Conservation (phyloP, 768 basidiomycete genomes). For the Suillus lakei region DNA sequence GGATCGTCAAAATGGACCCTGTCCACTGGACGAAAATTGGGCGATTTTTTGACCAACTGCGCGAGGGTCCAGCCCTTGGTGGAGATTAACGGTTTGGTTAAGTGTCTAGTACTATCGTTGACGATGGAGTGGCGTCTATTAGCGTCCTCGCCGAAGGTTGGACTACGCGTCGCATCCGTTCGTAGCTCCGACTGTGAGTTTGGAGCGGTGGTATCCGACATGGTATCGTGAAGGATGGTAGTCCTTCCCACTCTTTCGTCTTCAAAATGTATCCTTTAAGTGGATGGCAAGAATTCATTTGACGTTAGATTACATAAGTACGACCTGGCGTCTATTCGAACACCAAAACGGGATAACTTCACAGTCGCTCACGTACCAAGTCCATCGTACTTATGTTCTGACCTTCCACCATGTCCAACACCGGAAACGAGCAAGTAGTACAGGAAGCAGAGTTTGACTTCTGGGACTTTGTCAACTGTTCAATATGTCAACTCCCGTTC, state of each 20-base stretch:
- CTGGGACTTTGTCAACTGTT: slow-evolving; percentile 82
- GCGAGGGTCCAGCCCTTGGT: slow-evolving; percentile 58
- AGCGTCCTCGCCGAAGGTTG: not conserved
- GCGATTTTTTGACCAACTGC: slow-evolving; percentile 39
- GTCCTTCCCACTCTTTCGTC: not conserved
- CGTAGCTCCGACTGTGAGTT: not conserved
- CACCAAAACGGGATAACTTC: not conserved
- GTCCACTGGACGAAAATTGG: slow-evolving; percentile 47
- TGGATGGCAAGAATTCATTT: not conserved
- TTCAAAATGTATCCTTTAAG: not conserved
- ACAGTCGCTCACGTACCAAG: too few species aligned
- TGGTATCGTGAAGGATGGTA: not conserved
- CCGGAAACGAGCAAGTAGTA: slow-evolving; percentile 11
- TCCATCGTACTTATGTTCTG: not conserved
- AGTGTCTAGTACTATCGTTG: slow-evolving; percentile 13
- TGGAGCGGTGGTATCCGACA: not conserved
- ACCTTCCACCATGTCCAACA: slow-evolving; percentile 5
- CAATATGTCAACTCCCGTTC: slow-evolving; percentile 73
- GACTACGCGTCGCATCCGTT: not conserved
- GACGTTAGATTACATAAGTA: not conserved
- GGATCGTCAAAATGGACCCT: slow-evolving; percentile 39
- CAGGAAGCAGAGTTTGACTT: slow-evolving; percentile 54
- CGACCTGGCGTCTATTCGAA: not conserved
- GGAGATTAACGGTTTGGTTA: slow-evolving; percentile 31
- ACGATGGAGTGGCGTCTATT: not conserved